Percentiles rank a stretch among this genome's conserved stretches.
phyloP scores from a whole-genome alignment of 257 asterid genomes.

The Eustoma russellianum region DNA sequence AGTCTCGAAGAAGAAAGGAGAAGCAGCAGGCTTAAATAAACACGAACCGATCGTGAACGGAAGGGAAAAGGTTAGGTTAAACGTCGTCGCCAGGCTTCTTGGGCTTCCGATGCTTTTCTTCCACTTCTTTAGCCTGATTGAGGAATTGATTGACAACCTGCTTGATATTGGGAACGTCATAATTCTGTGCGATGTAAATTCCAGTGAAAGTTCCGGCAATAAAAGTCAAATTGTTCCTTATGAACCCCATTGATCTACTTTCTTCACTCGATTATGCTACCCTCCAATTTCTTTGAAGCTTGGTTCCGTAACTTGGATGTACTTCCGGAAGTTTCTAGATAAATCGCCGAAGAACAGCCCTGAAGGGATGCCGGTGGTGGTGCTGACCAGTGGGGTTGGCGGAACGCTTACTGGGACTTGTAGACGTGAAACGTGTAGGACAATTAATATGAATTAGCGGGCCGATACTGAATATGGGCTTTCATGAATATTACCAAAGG shows the following conservation, averaged over 20 bases:
- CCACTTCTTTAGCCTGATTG: constrained; percentile 37
- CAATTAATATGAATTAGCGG: no score
- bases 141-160: constrained; percentile 27
- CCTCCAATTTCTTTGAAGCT: no score
- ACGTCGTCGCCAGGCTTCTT: constrained; percentile 37
- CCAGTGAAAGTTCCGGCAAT: constrained; percentile 28
- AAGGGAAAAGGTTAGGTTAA: constrained; percentile 1
- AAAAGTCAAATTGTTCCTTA: constrained; percentile 26
- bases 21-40: not conserved
- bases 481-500: no score
- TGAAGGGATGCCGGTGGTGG: no score
- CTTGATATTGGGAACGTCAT: constrained; percentile 38
- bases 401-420: no score
- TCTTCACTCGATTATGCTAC: no score
- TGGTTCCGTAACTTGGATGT: no score
- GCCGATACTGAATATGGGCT: no score
- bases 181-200: constrained; percentile 51
- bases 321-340: no score
- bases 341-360: no score
- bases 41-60: not conserved
- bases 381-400: no score
- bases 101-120: constrained; percentile 55
- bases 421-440: no score
- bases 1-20: not conserved
- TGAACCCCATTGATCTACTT: constrained; percentile 13